Conservation (phyloP, 2,329 filamentous ascomycete species). For the Penicillium aurantiogriseum region DNA sequence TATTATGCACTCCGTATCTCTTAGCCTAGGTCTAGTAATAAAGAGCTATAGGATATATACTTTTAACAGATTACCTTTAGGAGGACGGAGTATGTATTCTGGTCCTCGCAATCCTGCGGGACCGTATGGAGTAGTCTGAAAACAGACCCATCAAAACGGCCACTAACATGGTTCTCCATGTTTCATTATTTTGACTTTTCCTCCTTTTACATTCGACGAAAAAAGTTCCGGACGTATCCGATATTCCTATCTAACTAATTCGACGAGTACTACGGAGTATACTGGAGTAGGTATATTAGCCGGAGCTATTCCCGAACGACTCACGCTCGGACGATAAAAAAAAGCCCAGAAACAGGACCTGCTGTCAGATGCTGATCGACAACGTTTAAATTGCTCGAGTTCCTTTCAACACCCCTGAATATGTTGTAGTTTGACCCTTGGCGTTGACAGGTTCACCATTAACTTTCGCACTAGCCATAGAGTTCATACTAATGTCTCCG, state of each 20-base stretch:
- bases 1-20: neutral
- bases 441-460: neutral
- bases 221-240: too few species aligned
- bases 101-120: neutral
- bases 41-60: too few species aligned
- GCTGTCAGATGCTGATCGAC: constrained; percentile 9
- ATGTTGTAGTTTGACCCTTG: neutral
- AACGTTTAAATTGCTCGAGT: constrained; percentile 5
- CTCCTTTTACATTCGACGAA: neutral
- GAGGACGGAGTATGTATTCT: neutral
- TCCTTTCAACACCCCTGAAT: constrained; percentile 1
- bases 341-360: neutral
- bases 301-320: constrained; percentile 1
- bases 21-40: neutral
- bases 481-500: neutral
- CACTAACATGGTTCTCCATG: neutral
- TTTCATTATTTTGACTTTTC: neutral
- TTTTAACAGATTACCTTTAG: neutral
- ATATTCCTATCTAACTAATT: neutral
- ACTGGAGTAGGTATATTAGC: neutral
- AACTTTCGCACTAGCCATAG: neutral
- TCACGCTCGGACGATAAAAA: neutral
- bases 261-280: neutral
- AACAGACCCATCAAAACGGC: neutral
- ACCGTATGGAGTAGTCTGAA: neutral